These are phyloP conservation scores for Paratinospora sagittata DNA, from an alignment of 164 flowering plant genomes.

Conservation along the genomic window DNA sequence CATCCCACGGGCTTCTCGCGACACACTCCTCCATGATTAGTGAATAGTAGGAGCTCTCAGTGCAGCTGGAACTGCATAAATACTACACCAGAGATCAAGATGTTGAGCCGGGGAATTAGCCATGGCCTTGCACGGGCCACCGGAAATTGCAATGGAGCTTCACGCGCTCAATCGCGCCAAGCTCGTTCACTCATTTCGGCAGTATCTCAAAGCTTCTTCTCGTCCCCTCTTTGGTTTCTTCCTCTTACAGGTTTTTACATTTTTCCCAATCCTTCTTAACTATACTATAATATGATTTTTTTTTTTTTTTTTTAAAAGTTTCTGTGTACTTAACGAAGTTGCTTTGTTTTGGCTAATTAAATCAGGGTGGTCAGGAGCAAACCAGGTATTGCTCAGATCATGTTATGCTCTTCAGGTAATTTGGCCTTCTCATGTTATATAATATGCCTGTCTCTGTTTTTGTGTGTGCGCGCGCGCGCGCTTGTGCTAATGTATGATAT, in stretches of 20 bases:
- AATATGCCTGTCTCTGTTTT: no score
- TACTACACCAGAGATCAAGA: neutral
- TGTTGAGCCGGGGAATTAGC: neutral
- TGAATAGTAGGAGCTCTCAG: neutral
- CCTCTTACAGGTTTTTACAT: slow-evolving; percentile 6
- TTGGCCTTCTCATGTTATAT: neutral
- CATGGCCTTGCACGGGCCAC: slow-evolving; percentile 14
- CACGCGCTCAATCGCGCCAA: slow-evolving; percentile 12
- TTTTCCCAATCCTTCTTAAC: neutral
- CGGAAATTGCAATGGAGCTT: slow-evolving; percentile 11
- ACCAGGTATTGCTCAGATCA: slow-evolving; percentile 8
- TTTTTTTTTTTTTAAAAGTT: no score
- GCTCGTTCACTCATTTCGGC: slow-evolving; percentile 10
- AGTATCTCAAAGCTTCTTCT: slow-evolving; percentile 8
- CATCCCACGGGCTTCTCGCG: slow-evolving; percentile 6
- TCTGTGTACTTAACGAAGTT: neutral
- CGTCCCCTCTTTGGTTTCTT: slow-evolving; percentile 8
- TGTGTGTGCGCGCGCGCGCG: no score
- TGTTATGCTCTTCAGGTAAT: slow-evolving; percentile 9
- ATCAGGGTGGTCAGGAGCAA: slow-evolving; percentile 8
- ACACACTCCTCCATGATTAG: neutral
- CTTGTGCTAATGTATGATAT: no score
- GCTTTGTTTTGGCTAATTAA: neutral
- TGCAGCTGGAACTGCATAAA: neutral
- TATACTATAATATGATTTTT: no score